Evolutionary conservation across 257 asterid genomes (phyloP), one percentile per base, ranked within the genome.

Genomic region (Rhazya stricta): DNA sequence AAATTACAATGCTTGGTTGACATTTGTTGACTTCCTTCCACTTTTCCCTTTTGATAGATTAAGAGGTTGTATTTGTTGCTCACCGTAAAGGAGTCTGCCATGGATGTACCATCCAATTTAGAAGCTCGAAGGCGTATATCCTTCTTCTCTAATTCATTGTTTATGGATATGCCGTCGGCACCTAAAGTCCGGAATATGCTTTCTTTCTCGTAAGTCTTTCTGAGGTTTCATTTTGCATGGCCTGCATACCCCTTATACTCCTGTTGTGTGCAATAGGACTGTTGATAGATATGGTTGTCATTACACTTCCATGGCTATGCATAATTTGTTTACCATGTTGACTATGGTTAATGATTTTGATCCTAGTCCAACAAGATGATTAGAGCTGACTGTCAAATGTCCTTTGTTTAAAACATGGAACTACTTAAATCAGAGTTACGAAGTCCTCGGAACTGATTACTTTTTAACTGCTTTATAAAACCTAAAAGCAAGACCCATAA

Each of bases 171-270:
- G 99, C 99, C 99, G 72, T 37, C 87, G 18, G 97, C 99, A 75
- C 99, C 98, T 74, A 94, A 92, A 92, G 99, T 95, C 77, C 98
- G 99, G 81, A 95, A 95, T 79, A 95, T 95, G 99, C 90, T 95
- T 63, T 90, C 99, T 29, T 95, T 95, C 95, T 91, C 97, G 99
- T 95, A 85, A 92, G 98, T 92, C 67, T 37, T 73, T 69, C 75
- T 77, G 12, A 30, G 23, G 32, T 29, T 32, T 42, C 56, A 51
- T 74, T 56, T 76, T 10, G 16, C 32, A n/a, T 0, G 9, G 48
- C 30, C 37, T 37, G 50, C 29, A 37, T 66, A 66, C 23, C 13
- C 50, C 1, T 27, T 66, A 7, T 66, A 19, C 30, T 66, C 18
- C 48, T 65, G 32, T 19, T 13, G 29, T 29, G 34, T 27, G 18